Base-by-base conservation (phyloP, 2,329 filamentous ascomycete genomes). In the Nemania abortiva region DNA sequence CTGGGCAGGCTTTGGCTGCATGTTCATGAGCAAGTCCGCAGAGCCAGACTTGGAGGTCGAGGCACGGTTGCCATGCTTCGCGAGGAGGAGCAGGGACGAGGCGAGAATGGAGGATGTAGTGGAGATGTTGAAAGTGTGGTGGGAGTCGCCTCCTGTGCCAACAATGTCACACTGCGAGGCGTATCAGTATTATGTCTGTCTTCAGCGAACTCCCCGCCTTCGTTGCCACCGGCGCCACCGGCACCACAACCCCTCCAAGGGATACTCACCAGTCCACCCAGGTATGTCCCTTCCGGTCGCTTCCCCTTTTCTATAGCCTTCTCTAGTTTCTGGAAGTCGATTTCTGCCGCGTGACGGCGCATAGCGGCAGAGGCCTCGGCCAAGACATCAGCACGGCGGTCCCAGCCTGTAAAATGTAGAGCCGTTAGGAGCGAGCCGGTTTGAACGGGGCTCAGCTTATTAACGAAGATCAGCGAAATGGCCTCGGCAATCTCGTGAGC, bases 71-170 rank as follows among this genome's bases (percentile, higher is more conserved):
- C 96, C 96, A 82, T 99, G 96, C 84, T 99, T 99, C 73, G 92
- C 93, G 66, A 97, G 87, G 76, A 97, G 87, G 42, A 99, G 88
- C 31, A 97, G 85, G 4, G 94, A 90, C 6, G 94, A 97, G 55
- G 93, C 94, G 57, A 99, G 85, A 77, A 99, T 98, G 20, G 94
- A 97, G 2, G 96, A 90, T 6, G 96, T 97, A 4, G 96, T 99
- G 75, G 92, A 96, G 79, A 99, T 95, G 81, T 99, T 99, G 89
- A 97, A 99, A 39, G 96, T 99, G 81, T 97, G 94, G 86, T 98
- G 95, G 22, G 92, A 91, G 83, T 99, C 96, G 77, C 96, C 96
- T 73, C 96, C 96, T 7, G 96, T 99, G 74, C 96, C 96, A 67
- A 99, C 96, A 79, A 99, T 98, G 81, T 99, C 96, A 79, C 95